Conservation (phyloP, 345 rosid genomes). For the Mangifera indica region DNA sequence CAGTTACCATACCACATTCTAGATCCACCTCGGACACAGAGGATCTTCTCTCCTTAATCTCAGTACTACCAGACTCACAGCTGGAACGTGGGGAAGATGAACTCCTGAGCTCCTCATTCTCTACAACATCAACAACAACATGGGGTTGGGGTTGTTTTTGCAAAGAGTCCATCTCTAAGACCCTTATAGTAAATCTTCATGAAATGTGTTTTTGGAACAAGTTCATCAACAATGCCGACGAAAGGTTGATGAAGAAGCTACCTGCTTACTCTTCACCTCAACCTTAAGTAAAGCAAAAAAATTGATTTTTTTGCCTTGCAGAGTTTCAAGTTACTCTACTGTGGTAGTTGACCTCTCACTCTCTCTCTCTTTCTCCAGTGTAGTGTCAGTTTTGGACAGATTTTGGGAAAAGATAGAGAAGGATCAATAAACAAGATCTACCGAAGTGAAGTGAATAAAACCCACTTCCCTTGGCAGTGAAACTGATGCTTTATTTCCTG, state of each 20-base stretch:
- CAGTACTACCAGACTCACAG: slow-evolving; percentile 27
- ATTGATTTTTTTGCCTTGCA: neutral
- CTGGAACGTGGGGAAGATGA: slow-evolving; percentile 28
- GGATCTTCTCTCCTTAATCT: slow-evolving; percentile 52
- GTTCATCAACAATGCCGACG: slow-evolving; percentile 38
- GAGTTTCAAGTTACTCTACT: slow-evolving; percentile 5
- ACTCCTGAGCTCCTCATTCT: slow-evolving; percentile 26
- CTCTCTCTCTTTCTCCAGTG: slow-evolving; percentile 11
- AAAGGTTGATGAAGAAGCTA: neutral
- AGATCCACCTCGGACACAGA: slow-evolving; percentile 62
- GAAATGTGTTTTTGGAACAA: slow-evolving; percentile 27
- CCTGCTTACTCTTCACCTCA: neutral
- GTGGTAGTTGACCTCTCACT: slow-evolving; percentile 14
- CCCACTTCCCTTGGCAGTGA: neutral
- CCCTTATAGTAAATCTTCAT: slow-evolving; percentile 51
- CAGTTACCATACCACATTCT: slow-evolving; percentile 41
- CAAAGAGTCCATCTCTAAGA: slow-evolving; percentile 45
- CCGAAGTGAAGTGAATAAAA: neutral
- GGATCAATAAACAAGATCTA: slow-evolving; percentile 14
- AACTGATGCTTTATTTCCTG: neutral
- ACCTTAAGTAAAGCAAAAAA: slow-evolving; percentile 5
- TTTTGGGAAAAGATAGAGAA: slow-evolving; percentile 18
- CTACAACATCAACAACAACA: slow-evolving; percentile 23
- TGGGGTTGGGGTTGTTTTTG: slow-evolving; percentile 24
- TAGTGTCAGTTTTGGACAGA: slow-evolving; percentile 30